Conservation (phyloP, 106 monocot species). For the Apostasia ramifera region DNA sequence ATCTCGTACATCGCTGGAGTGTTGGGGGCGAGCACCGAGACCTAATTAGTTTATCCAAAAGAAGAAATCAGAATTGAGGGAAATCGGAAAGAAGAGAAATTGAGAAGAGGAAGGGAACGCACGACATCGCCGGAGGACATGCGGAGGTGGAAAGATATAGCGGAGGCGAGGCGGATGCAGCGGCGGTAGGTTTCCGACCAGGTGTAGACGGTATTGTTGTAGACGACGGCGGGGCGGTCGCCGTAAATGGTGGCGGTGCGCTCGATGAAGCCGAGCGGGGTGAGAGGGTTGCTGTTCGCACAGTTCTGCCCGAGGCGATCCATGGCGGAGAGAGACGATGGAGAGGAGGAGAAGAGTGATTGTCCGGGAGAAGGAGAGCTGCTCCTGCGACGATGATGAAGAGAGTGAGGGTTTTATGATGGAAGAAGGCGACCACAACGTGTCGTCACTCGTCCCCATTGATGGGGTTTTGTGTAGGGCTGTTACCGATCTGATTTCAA, state of each 20-base stretch:
- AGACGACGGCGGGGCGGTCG: constrained; percentile 39
- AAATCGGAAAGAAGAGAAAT: too few species aligned
- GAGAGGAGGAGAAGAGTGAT: too few species aligned
- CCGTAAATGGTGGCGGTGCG: constrained; percentile 51
- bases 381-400: too few species aligned
- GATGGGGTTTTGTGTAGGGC: too few species aligned
- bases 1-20: constrained; percentile 68
- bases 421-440: too few species aligned
- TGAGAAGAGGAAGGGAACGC: background rate
- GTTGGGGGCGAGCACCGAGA: constrained; percentile 28
- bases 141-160: constrained; percentile 1
- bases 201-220: constrained; percentile 43
- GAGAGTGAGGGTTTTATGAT: too few species aligned
- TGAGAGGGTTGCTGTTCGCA: constrained; percentile 42
- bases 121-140: constrained; percentile 2
- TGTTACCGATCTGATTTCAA: too few species aligned
- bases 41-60: constrained; percentile 5
- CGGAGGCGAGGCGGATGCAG: constrained; percentile 69
- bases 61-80: background rate
- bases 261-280: constrained; percentile 56
- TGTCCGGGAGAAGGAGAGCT: too few species aligned
- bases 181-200: constrained; percentile 54
- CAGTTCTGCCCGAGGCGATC: constrained; percentile 28
- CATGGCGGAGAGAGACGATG: constrained; percentile 11
- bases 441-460: too few species aligned